A percentile compares a stretch with the other conserved stretches of the same genome.
Evolutionary conservation across 2,329 filamentous ascomycete genomes (phyloP).

Genomic region (Didymella segeticola): DNA sequence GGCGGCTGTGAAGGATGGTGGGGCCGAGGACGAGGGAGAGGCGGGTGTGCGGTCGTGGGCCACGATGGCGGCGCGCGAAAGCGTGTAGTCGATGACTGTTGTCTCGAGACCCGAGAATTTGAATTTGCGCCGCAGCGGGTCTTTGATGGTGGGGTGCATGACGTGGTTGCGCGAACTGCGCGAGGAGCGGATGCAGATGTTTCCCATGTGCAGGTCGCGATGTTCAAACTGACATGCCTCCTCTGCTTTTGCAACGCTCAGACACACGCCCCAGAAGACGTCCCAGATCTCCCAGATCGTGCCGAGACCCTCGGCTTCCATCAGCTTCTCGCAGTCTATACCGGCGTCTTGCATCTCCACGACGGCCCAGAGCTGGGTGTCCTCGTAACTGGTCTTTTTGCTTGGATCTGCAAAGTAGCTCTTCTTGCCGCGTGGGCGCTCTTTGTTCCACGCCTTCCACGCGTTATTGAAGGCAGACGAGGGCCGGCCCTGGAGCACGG

Average conservation of each 20-base stretch:
- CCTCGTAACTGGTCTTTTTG: slow-evolving; percentile 60
- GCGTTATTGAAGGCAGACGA: slow-evolving; percentile 57
- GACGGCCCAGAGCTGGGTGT: slow-evolving; percentile 67
- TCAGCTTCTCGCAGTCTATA: slow-evolving; percentile 57
- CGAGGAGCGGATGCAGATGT: slow-evolving; percentile 62
- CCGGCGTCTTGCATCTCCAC: slow-evolving; percentile 72
- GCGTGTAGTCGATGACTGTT: slow-evolving; percentile 72
- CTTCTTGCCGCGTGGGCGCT: slow-evolving; percentile 52
- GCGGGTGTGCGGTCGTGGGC: slow-evolving; percentile 17
- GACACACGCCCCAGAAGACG: slow-evolving; percentile 71
- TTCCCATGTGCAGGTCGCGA: slow-evolving; percentile 71
- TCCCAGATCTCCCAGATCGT: slow-evolving; percentile 62
- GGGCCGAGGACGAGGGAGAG: slow-evolving; percentile 15
- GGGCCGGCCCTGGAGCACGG: slow-evolving; percentile 64
- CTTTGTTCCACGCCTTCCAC: slow-evolving; percentile 55
- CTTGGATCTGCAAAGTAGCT: slow-evolving; percentile 64
- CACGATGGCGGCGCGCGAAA: slow-evolving; percentile 65
- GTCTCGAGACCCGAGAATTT: slow-evolving; percentile 64
- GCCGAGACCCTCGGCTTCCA: slow-evolving; percentile 44
- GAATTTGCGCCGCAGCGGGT: slow-evolving; percentile 49
- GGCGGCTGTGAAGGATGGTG: slow-evolving; percentile 10
- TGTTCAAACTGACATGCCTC: slow-evolving; percentile 68
- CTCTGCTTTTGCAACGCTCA: slow-evolving; percentile 67
- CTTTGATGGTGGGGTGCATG: slow-evolving; percentile 42
- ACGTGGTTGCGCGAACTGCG: slow-evolving; percentile 31